Base-by-base conservation (phyloP, 208 protist genomes). In the Acanthamoeba sp. region DNA sequence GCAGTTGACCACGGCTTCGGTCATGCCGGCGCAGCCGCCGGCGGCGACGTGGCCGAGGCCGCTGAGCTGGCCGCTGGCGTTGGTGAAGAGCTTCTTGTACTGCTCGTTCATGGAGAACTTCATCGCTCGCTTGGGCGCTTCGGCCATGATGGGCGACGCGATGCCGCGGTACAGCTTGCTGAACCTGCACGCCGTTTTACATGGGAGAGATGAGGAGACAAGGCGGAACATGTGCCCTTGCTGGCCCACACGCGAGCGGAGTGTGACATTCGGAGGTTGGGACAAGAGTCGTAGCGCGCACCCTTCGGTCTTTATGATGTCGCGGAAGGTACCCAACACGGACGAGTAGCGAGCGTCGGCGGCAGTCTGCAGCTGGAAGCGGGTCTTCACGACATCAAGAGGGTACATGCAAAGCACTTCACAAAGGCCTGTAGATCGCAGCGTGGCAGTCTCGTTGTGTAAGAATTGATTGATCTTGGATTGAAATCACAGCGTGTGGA, bases 1-100 rank as follows among this genome's bases (percentile, higher is more conserved):
- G 57, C 95, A 95, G 7, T 97, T 93, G 45, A 97, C 76, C 62
- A 97, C 89, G 24, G 97, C 94, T 76, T 97, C 97, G 40, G 96
- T 96, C 32, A 95, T 94, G 89, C 96, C 97, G 52, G 97, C 96
- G 10, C 22, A 42, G 20, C 84, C 69, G 89, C 97, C 97, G 32
- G 85, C 32, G 24, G 29, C 92, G 69, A 93, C 40, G 38, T 71
- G 38, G 22, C 57, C 69, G 12, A 9, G 27, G 14, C 36, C 85
- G 32, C 40, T 89, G 57, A 78, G 84, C 29, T 91, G 40, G 57
- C 84, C 57, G n/a, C 45, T 45, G 34, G n/a, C 45, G 57, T 73
- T 14, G n/a, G 34, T 16, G 69, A 93, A 84, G 16, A 94, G 42
- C 34, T 64, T 80, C 48, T 84, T 84, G 84, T 96, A 96, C 62